Evolutionary conservation across 164 flowering plant genomes (phyloP).

Genomic region (Vitis riparia): DNA sequence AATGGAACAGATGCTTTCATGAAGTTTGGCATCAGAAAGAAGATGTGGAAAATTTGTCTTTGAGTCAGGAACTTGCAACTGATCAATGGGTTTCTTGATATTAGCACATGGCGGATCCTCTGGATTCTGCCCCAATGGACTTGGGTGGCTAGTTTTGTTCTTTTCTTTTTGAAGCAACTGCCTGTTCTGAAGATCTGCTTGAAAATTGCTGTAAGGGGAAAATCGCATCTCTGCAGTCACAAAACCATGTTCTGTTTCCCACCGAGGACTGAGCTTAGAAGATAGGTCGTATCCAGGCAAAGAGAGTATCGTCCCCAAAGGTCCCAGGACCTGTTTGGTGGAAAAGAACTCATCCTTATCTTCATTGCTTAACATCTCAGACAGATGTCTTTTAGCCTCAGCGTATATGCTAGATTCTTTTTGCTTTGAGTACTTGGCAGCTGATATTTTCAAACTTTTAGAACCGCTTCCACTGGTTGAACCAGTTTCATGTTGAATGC

Average conservation of each 20-base stretch:
- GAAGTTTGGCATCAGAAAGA: background rate
- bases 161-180: constrained; percentile 10
- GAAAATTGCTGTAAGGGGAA: constrained; percentile 5
- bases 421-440: constrained; percentile 1
- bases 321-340: constrained; percentile 6
- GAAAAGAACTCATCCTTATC: background rate
- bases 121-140: background rate
- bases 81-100: constrained; percentile 3
- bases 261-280: constrained; percentile 1
- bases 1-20: constrained; percentile 1
- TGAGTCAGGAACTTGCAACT: background rate
- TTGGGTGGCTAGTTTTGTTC: background rate
- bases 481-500: constrained; percentile 20
- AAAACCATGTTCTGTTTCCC: background rate
- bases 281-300: constrained; percentile 15
- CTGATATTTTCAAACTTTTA: constrained; percentile 8
- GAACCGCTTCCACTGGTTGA: constrained; percentile 12
- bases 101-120: constrained; percentile 4
- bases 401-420: background rate
- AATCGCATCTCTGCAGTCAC: constrained; percentile 12
- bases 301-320: constrained; percentile 3
- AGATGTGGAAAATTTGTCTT: background rate
- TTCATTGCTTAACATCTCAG: constrained; percentile 5
- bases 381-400: constrained; percentile 7
- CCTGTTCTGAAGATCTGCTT: background rate